phyloP scores from a whole-genome alignment of 768 basidiomycete species.

The Russula brevipes region DNA sequence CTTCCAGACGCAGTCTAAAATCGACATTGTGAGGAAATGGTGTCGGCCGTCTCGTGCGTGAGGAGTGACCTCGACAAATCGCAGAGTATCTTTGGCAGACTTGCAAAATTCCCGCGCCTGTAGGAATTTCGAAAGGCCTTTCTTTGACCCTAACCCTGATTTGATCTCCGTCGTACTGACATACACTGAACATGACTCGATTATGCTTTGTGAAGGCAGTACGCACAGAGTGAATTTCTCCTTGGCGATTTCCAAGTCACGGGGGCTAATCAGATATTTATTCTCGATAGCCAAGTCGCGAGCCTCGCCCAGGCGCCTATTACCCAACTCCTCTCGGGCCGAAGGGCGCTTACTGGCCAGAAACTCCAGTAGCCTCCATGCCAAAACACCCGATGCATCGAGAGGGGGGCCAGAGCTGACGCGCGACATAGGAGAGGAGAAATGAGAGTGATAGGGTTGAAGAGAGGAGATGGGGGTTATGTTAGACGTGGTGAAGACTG shows the following conservation, averaged over 20 bases:
- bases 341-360: neutral
- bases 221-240: constrained; percentile 2
- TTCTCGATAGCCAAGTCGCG: neutral
- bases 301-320: neutral
- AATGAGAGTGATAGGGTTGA: neutral
- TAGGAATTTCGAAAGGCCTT: neutral
- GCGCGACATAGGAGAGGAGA: neutral
- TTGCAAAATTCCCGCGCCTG: constrained; percentile 9
- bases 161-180: constrained; percentile 4
- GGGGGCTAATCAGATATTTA: neutral
- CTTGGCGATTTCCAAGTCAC: constrained; percentile 1
- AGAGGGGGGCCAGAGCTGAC: neutral
- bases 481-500: neutral
- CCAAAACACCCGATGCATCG: constrained; percentile 12
- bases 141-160: neutral
- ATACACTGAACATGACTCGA: neutral
- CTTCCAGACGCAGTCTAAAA: constrained; percentile 7
- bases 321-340: neutral
- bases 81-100: neutral
- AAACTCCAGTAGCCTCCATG: constrained; percentile 4
- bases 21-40: neutral
- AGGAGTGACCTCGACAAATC: neutral
- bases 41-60: neutral
- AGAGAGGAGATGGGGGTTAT: neutral
- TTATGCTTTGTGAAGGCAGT: neutral